Conservation (phyloP, 192 early-diverging fungal species). For the Coemansia sp. region DNA sequence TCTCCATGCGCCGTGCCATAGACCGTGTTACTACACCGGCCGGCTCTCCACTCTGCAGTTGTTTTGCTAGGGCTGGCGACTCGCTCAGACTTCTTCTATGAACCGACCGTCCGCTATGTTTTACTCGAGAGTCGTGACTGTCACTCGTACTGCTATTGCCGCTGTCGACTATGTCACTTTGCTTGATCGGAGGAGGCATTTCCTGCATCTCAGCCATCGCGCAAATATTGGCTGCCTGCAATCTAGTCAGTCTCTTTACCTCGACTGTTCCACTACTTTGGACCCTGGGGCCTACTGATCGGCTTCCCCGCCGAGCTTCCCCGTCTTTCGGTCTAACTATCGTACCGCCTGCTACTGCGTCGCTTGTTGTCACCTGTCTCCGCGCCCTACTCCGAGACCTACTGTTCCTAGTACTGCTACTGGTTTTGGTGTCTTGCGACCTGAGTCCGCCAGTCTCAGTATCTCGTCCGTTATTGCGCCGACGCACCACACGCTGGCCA, state of each 20-base stretch:
- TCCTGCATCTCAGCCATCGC: neutral
- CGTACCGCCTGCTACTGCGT: conserved; percentile 9
- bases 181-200: neutral
- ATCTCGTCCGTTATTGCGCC: neutral
- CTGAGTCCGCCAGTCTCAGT: conserved; percentile 8
- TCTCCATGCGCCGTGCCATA: conserved; percentile 46
- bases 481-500: conserved; percentile 16
- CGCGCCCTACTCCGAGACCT: conserved; percentile 9
- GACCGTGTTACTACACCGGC: conserved; percentile 47
- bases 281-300: neutral
- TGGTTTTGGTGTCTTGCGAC: conserved; percentile 10
- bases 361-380: neutral
- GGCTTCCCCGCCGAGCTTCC: neutral
- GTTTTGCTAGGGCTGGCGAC: conserved; percentile 26
- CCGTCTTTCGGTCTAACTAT: conserved; percentile 2
- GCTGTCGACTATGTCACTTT: neutral
- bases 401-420: conserved; percentile 5
- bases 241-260: neutral
- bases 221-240: neutral
- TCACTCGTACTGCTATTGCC: conserved; percentile 8
- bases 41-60: neutral
- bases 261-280: neutral
- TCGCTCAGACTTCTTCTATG: conserved; percentile 9
- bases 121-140: neutral
- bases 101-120: neutral